These are phyloP conservation scores for Akanthomyces muscarius DNA, from an alignment of 2,329 filamentous ascomycete species.

Conservation along the genomic window DNA sequence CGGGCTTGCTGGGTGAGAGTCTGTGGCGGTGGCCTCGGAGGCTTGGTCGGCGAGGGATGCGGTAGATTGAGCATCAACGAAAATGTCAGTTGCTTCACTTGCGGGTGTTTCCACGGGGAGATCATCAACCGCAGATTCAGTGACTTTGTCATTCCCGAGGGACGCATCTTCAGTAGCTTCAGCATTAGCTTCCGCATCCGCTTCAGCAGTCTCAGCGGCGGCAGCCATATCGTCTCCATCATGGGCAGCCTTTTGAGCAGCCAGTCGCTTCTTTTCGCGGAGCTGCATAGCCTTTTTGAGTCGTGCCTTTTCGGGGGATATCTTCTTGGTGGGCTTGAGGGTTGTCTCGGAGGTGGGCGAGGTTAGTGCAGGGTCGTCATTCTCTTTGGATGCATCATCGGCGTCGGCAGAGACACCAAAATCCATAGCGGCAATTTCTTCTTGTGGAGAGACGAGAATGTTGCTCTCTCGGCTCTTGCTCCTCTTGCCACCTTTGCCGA, in stretches of 20 bases:
- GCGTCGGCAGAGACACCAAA: constrained; percentile 28
- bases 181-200: constrained; percentile 3
- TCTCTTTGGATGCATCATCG: constrained; percentile 17
- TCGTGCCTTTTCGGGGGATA: constrained; percentile 84
- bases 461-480: constrained; percentile 27
- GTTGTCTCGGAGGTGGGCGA: constrained; percentile 29
- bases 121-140: constrained; percentile 27
- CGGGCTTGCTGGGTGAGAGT: constrained; percentile 57
- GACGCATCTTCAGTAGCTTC: constrained; percentile 17
- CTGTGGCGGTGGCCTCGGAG: constrained; percentile 46
- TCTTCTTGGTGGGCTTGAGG: constrained; percentile 47
- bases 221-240: constrained; percentile 23
- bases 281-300: constrained; percentile 93
- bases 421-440: constrained; percentile 35
- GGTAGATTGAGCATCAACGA: constrained; percentile 43
- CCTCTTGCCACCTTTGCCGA: constrained; percentile 55
- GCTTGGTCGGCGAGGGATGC: constrained; percentile 42
- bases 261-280: constrained; percentile 67
- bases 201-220: constrained; percentile 23
- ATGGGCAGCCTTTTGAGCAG: constrained; percentile 22
- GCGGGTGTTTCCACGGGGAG: constrained; percentile 48
- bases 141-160: neutral
- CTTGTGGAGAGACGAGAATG: constrained; percentile 29
- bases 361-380: constrained; percentile 18
- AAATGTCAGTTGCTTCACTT: constrained; percentile 24